Base-by-base conservation (phyloP, 140 eudicot genomes). In the Bidens hawaiensis region DNA sequence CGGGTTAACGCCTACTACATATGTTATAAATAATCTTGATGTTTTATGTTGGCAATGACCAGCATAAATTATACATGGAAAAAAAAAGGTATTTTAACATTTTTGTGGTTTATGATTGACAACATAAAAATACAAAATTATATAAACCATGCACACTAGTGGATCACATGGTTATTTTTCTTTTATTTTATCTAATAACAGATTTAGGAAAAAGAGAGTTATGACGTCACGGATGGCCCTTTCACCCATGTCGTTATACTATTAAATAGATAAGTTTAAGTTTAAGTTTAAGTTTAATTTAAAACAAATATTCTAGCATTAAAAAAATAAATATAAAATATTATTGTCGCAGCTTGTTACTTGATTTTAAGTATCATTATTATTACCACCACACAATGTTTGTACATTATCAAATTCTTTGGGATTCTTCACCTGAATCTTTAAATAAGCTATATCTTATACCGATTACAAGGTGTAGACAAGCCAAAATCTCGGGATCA, bases 171-270 rank as follows among this genome's bases (percentile, higher is more conserved):
- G n/a, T n/a, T n/a, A n/a, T 1, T 46, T 18, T 49, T 9, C 19
- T 15, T 22, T 19, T 21, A 21, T 10, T 21, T 18, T 1, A 21
- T 21, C 11, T 49, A 19, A 10, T 22, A 19, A 4, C 31, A 5
- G 8, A 7, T 50, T 22, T 50, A 50, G 17, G 15, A 10, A 2
- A 50, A 50, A 50, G 58, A 22, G 4, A 4, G 31, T 12, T 13
- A 53, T 53, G 60, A 53, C 60, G 13, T 53, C 60, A 26, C n/a
- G 18, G 5, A 13, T 52, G 34, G 36, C 14, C 36, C 59, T 49
- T 25, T 13, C 6, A 4, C 1, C 38, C 8, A 8, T 48, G 27
- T 19, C 54, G n/a, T 18, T 48, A 48, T 8, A 18, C 9, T 26
- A 48, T n/a, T 19, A 48, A 48, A 10, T 10, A 48, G 28, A 48